These are phyloP conservation scores for Trypanosomatidae sp. DNA, from an alignment of 208 protist genomes.

Conservation along the genomic window DNA sequence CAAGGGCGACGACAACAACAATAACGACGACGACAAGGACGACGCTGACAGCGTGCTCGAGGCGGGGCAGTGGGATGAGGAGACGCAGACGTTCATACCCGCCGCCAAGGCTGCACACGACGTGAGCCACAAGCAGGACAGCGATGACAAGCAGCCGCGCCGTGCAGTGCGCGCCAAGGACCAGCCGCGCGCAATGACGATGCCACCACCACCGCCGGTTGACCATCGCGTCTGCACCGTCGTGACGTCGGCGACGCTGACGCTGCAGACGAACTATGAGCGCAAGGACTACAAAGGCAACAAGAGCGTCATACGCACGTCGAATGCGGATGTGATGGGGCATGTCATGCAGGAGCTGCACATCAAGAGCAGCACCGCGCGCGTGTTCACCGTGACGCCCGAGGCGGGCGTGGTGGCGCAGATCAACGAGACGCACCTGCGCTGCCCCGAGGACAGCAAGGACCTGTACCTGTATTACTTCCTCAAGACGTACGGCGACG, in stretches of 20 bases:
- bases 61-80: slow-evolving; percentile 59
- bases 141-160: slow-evolving; percentile 3
- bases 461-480: slow-evolving; percentile 94
- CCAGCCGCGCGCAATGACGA: slow-evolving; percentile 47
- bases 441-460: slow-evolving; percentile 91
- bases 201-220: slow-evolving; percentile 53
- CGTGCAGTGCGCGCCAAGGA: slow-evolving; percentile 20
- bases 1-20: not conserved
- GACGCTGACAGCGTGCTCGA: slow-evolving; percentile 22
- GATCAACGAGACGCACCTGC: slow-evolving; percentile 87
- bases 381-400: slow-evolving; percentile 77
- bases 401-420: slow-evolving; percentile 53
- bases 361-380: slow-evolving; percentile 50
- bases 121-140: slow-evolving; percentile 11
- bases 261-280: slow-evolving; percentile 82
- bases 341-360: slow-evolving; percentile 52
- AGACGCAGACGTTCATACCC: slow-evolving; percentile 51
- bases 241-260: slow-evolving; percentile 87
- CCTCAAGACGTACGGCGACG: slow-evolving; percentile 67
- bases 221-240: slow-evolving; percentile 62
- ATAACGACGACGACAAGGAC: slow-evolving; percentile 31
- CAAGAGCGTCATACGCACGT: slow-evolving; percentile 72
- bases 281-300: slow-evolving; percentile 46
- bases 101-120: slow-evolving; percentile 21
- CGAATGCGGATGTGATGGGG: slow-evolving; percentile 62